phyloP scores from a whole-genome alignment of 177 flowering plant genomes.

The Telopea speciosissima region DNA sequence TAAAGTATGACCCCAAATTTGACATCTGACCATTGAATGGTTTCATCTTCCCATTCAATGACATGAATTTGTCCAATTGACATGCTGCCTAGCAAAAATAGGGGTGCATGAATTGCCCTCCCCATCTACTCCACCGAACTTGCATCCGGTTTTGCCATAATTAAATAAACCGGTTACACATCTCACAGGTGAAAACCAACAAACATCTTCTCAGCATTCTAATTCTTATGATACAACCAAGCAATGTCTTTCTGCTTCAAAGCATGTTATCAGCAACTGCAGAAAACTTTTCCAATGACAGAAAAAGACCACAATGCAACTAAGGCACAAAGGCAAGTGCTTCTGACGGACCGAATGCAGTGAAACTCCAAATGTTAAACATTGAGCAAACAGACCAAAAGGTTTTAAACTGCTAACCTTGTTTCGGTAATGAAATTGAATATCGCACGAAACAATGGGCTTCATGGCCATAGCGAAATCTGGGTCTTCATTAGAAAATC shows the following conservation, averaged over 20 bases:
- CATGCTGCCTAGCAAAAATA: too few relatives aligned
- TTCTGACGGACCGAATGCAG: background rate
- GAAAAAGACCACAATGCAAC: too few relatives aligned
- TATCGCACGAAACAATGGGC: slow-evolving; percentile 86
- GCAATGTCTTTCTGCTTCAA: background rate
- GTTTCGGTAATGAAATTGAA: slow-evolving; percentile 85
- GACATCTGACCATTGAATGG: too few relatives aligned
- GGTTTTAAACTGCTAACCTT: slow-evolving; percentile 40
- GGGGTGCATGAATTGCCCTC: too few relatives aligned
- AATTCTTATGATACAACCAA: background rate
- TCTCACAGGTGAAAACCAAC: background rate
- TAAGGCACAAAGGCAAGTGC: too few relatives aligned
- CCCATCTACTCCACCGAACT: too few relatives aligned
- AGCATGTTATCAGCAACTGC: background rate
- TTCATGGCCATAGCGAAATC: slow-evolving; percentile 47
- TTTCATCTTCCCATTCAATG: too few relatives aligned
- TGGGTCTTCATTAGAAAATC: slow-evolving; percentile 47
- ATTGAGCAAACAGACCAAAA: background rate
- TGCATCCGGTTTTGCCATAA: too few relatives aligned
- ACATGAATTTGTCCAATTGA: too few relatives aligned
- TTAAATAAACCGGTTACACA: background rate
- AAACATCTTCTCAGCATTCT: background rate
- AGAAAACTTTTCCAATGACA: background rate
- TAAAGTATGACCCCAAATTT: too few relatives aligned
- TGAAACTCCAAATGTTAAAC: background rate